Evolutionary conservation across 306 rosid genomes (phyloP), one percentile per base, ranked within the genome.

Genomic region (Crotalaria pallida): DNA sequence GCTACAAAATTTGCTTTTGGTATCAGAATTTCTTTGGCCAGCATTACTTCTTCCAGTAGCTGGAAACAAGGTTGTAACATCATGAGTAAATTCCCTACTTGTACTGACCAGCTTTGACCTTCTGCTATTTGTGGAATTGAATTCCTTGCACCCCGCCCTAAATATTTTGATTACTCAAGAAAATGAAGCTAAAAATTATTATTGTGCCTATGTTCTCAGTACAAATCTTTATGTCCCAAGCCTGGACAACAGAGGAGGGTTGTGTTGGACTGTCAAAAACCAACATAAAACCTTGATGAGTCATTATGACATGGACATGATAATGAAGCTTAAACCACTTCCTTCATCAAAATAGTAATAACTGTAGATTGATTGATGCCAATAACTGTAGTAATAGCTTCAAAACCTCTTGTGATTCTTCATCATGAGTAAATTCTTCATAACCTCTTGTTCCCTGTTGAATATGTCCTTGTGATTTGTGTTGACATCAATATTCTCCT

Each of bases 21-120:
- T 85, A 56, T 90, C 98, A 22, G 98, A 93, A 84, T 93, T 93
- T 82, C 97, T 93, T 69, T 93, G 98, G 98, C 98, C 97, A 48
- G 92, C 97, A 71, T 71, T 93, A 70, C 97, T 93, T 85, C 89
- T 93, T 65, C 97, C 98, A 7, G 96, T 93, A 71, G 97, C 98
- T 9, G 86, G 98, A 69, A 88, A 87, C 78, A 93, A 85, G 98
- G 98, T 90, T 64, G n/a, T n/a, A n/a, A n/a, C n/a, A n/a, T n/a
- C n/a, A n/a, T n/a, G n/a, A n/a, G n/a, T n/a, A 58, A 50, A 31
- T 63, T 47, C 56, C 68, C 17, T 68, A 44, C 75, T 45, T 84
- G 67, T 33, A 49, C 71, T 74, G 63, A 69, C 4, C 74, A 43
- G 40, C 69, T 50, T 47, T 21, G 55, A 23, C 70, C 15, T 31